Evolutionary conservation across 2,329 filamentous ascomycete genomes (phyloP), one percentile per base, ranked within the genome.

Genomic region (Aspergillus ochraceus): DNA sequence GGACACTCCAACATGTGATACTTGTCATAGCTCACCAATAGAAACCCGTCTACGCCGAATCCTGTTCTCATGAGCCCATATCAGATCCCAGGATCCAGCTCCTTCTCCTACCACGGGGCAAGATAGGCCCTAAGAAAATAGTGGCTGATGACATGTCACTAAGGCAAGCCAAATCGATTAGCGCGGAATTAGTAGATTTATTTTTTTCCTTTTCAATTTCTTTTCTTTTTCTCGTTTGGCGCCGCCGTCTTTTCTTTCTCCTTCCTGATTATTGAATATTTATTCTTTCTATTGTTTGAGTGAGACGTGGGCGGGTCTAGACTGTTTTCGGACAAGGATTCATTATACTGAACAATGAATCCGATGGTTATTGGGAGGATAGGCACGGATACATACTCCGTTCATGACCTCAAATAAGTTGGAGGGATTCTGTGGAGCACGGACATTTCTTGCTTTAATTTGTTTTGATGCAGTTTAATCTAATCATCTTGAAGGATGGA

Each of bases 101-200:
- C 49, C 49, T 45, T 17, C 32, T 2, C 14, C 52, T 55, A 52
- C 45, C 51, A 60, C 57, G 56, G 50, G 52, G 32, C 32, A 60
- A 49, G 54, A 53, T 12, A 36, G 32, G 12, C 32, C 32, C 32
- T 36, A 39, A 30, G 29, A 50, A 63, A 61, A 55, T 60, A 61
- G 64, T 62, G 59, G 59, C 59, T 62, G 58, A 56, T 62, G 64
- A 64, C 65, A 66, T 66, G 65, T 55, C 62, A 59, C 65, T 66
- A 64, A 61, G 59, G 60, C 57, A 61, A 63, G 65, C 62, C 64
- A 64, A 66, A 61, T 59, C 42, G 50, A 59, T 63, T 64, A 64
- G 61, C 60, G 61, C 47, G 45, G 54, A 54, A 22, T 46, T 45
- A n/a, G 22, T 26, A 30, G 49, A 45, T 49, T 39, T 54, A 51